Conservation (phyloP, 2,329 filamentous ascomycete species). For the Achaetomium macrosporum region DNA sequence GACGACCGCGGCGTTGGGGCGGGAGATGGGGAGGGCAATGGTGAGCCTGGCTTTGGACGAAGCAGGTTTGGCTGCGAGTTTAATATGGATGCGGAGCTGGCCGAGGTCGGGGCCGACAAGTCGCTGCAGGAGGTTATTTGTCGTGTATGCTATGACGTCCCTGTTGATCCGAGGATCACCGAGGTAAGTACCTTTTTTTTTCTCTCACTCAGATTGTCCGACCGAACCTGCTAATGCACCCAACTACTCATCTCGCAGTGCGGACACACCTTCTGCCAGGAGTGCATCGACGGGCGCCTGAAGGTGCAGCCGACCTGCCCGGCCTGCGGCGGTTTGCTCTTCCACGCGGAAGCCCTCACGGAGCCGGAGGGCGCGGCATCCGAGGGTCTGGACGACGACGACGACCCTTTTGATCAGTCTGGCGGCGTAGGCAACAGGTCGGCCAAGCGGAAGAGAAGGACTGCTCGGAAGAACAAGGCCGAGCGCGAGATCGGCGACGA, state of each 20-base stretch:
- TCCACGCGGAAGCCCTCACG: not conserved
- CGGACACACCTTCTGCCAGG: constrained; percentile 7
- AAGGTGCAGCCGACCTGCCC: not conserved
- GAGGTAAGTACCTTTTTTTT: not conserved
- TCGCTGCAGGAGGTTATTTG: not conserved
- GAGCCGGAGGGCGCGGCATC: not conserved
- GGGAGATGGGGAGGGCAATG: not conserved
- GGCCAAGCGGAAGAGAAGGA: not conserved
- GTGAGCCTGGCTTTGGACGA: not conserved
- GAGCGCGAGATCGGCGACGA: constrained; percentile 23
- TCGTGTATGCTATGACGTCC: not conserved
- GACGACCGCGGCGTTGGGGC: not conserved
- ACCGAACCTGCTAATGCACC: no score
- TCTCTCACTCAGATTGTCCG: no score
- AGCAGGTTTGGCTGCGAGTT: constrained; percentile 4
- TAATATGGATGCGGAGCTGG: not conserved
- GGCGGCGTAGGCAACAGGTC: no score
- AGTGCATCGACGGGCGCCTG: not conserved
- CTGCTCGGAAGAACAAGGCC: constrained; percentile 3
- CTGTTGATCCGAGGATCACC: not conserved
- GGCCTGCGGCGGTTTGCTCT: not conserved
- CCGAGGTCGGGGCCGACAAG: not conserved
- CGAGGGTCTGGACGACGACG: not conserved
- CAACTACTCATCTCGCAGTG: no score
- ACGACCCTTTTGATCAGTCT: not conserved